A percentile compares a stretch with the other conserved stretches of the same genome.
These are phyloP conservation scores for Sarcomyxa edulis DNA, from an alignment of 768 basidiomycete species.

Conservation along the genomic window DNA sequence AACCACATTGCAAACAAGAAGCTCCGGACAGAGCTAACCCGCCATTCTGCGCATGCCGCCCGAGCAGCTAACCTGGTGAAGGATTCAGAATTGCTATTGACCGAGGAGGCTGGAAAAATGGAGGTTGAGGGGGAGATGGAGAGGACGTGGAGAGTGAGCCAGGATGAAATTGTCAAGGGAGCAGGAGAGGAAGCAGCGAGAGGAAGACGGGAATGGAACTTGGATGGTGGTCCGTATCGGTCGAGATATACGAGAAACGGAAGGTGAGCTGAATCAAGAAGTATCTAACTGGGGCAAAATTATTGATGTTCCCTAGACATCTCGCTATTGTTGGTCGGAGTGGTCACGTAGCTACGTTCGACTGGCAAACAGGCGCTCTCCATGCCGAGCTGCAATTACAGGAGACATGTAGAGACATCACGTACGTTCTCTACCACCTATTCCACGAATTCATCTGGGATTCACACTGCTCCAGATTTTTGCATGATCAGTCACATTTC, in stretches of 20 bases:
- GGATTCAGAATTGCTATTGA: conserved; percentile 69
- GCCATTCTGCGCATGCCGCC: conserved; percentile 57
- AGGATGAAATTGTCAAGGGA: conserved; percentile 65
- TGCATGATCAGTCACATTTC: conserved; percentile 90
- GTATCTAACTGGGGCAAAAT: background rate
- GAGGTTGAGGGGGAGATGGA: conserved; percentile 79
- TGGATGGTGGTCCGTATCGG: conserved; percentile 85
- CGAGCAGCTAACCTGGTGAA: conserved; percentile 56
- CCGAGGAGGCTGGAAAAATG: conserved; percentile 67
- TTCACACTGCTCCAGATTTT: conserved; percentile 52
- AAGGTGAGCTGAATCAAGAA: conserved; percentile 43
- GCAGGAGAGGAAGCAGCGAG: conserved; percentile 72
- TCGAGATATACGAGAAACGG: conserved; percentile 89
- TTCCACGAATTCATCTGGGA: conserved; percentile 4
- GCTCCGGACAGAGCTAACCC: conserved; percentile 62
- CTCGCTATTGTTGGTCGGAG: conserved; percentile 77
- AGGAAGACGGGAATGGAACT: conserved; percentile 70
- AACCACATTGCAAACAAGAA: conserved; percentile 70
- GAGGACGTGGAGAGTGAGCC: conserved; percentile 82
- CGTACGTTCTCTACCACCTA: conserved; percentile 42
- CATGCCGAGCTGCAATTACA: conserved; percentile 85
- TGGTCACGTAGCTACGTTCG: conserved; percentile 91
- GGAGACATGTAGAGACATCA: conserved; percentile 91
- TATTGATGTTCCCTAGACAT: conserved; percentile 44
- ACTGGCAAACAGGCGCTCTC: conserved; percentile 84